Conservation (phyloP, 768 basidiomycete species). For the Amanita jacksonii region DNA sequence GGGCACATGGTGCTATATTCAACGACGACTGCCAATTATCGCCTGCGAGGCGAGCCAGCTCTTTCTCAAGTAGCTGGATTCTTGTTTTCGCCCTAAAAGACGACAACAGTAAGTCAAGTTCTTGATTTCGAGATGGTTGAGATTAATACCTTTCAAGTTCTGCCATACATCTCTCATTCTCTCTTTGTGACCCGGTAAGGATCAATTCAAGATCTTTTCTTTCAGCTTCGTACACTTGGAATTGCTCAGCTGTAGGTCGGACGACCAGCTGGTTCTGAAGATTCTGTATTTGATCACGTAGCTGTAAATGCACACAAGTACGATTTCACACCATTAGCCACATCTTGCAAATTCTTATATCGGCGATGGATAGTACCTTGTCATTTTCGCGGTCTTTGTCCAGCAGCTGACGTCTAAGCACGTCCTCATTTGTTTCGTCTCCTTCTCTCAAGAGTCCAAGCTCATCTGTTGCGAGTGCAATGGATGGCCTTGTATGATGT, state of each 20-base stretch:
- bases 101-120: background rate
- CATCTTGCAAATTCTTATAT: background rate
- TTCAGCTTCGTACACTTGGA: slow-evolving; percentile 63
- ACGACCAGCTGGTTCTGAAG: slow-evolving; percentile 58
- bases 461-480: slow-evolving; percentile 44
- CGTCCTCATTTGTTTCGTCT: slow-evolving; percentile 51
- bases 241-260: slow-evolving; percentile 56
- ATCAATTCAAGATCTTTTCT: slow-evolving; percentile 68
- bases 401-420: slow-evolving; percentile 50
- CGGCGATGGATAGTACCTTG: slow-evolving; percentile 31
- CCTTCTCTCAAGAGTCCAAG: slow-evolving; percentile 50
- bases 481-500: slow-evolving; percentile 42
- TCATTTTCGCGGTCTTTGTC: slow-evolving; percentile 67
- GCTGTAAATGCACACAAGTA: slow-evolving; percentile 25
- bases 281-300: slow-evolving; percentile 50
- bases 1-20: slow-evolving; percentile 7
- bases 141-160: slow-evolving; percentile 52
- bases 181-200: slow-evolving; percentile 71
- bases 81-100: slow-evolving; percentile 45
- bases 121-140: background rate
- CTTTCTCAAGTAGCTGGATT: slow-evolving; percentile 69
- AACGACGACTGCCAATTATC: slow-evolving; percentile 59
- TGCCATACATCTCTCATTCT: slow-evolving; percentile 80
- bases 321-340: background rate
- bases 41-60: slow-evolving; percentile 59